Evolutionary conservation across 768 basidiomycete species (phyloP).

Genomic region (Tephrocybe sp.): DNA sequence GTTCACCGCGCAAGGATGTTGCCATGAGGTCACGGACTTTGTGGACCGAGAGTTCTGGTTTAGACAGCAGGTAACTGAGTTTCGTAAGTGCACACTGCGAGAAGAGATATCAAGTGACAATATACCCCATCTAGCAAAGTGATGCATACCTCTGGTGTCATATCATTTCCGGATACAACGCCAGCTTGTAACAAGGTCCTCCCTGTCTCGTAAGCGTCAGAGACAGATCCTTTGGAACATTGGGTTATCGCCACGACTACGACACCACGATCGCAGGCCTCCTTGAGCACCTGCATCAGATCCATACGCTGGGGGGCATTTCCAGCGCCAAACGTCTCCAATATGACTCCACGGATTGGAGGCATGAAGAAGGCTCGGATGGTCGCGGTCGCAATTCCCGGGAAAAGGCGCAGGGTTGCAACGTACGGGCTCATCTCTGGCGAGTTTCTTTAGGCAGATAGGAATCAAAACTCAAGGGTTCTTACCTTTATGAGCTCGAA

Average conservation of each 20-base stretch:
- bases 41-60: conserved; percentile 65
- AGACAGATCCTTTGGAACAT: conserved; percentile 84
- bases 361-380: conserved; percentile 75
- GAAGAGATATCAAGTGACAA: neutral
- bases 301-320: conserved; percentile 87
- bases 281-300: conserved; percentile 71
- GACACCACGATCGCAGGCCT: conserved; percentile 80
- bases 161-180: conserved; percentile 83
- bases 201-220: conserved; percentile 81
- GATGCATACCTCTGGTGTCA: conserved; percentile 85
- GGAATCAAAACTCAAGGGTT: neutral
- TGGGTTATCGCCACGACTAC: conserved; percentile 93
- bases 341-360: conserved; percentile 76
- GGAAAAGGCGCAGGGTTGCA: conserved; percentile 82
- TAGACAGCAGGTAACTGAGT: conserved; percentile 86
- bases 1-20: conserved; percentile 85
- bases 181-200: conserved; percentile 68
- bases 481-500: conserved; percentile 78
- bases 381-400: conserved; percentile 77
- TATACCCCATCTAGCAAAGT: no score
- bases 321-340: conserved; percentile 92
- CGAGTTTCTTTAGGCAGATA: neutral
- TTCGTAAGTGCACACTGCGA: conserved; percentile 85
- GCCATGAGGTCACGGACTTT: conserved; percentile 77
- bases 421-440: conserved; percentile 81